Evolutionary conservation across 345 rosid genomes (phyloP), one percentile per base, ranked within the genome.

Genomic region (Populus euphratica): DNA sequence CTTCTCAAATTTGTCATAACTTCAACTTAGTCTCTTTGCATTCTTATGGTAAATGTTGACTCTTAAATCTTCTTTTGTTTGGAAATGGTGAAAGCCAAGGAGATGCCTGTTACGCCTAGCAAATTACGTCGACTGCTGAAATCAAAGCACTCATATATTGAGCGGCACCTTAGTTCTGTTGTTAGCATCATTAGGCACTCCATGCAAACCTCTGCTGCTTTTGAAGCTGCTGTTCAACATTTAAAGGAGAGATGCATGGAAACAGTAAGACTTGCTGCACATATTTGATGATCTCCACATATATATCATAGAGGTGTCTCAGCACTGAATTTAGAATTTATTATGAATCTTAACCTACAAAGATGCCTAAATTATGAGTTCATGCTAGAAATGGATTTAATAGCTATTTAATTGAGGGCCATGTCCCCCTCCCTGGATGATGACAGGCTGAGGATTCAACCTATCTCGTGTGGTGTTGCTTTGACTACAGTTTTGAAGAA

Each of bases 101-200:
- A 93, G 78, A 91, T 93, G 96, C 98, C 98, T 72, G 79, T 87
- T 79, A 86, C 86, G 67, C 77, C 85, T 68, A 80, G 80, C 71
- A 86, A 87, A 85, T 86, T 93, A 78, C 93, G 81, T 43, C 88
- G 87, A 68, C 38, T 82, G 73, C 74, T 93, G 82, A 91, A 90
- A 77, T 78, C 92, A 68, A 89, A 86, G 86, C 91, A 83, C 80
- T 85, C 90, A 13, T 95, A 87, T 85, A 76, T 92, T 44, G 97
- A 93, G 78, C 88, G 90, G 62, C 86, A 92, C 69, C 85, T 93
- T 56, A 88, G 83, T 59, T 75, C 89, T 5, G 86, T 92, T 66
- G 85, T 89, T 80, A 87, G 74, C 80, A 86, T 93, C 73, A 88
- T 93, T 59, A 87, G 90, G 83, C 88, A 82, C 77, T 81, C 94